These are phyloP conservation scores for Torulaspora delbrueckii DNA, from an alignment of 805 yeast species.

Conservation along the genomic window DNA sequence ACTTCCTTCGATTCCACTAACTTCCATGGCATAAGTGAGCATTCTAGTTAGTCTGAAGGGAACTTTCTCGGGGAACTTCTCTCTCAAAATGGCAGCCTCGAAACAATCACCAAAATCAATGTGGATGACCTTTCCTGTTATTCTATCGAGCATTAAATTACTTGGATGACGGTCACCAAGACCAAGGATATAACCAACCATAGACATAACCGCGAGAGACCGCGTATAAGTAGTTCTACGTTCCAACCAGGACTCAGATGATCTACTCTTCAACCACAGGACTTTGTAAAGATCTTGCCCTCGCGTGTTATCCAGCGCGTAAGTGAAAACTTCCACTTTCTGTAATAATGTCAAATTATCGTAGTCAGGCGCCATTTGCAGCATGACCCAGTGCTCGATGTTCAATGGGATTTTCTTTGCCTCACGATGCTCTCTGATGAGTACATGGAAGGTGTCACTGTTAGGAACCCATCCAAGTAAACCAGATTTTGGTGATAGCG, in stretches of 20 bases:
- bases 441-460: constrained; percentile 91
- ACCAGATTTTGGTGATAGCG: constrained; percentile 96
- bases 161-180: constrained; percentile 98
- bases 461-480: constrained; percentile 95
- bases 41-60: constrained; percentile 95
- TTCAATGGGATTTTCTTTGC: constrained; percentile 82
- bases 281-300: constrained; percentile 96
- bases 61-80: constrained; percentile 96
- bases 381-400: constrained; percentile 91
- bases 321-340: constrained; percentile 93
- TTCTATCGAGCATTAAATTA: constrained; percentile 88
- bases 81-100: constrained; percentile 94
- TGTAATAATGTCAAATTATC: constrained; percentile 84
- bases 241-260: constrained; percentile 97
- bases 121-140: constrained; percentile 93
- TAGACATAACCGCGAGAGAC: constrained; percentile 96
- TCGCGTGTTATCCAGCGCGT: constrained; percentile 89
- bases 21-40: constrained; percentile 98
- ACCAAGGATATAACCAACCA: constrained; percentile 96
- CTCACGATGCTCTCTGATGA: constrained; percentile 89
- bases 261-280: constrained; percentile 90
- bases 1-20: constrained; percentile 96
- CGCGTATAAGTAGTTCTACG: constrained; percentile 94
- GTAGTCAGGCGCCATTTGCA: constrained; percentile 95
- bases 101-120: constrained; percentile 99